Evolutionary conservation across 129 eudicot genomes (phyloP), one percentile per base, ranked within the genome.

Genomic region (Escallonia rubra): DNA sequence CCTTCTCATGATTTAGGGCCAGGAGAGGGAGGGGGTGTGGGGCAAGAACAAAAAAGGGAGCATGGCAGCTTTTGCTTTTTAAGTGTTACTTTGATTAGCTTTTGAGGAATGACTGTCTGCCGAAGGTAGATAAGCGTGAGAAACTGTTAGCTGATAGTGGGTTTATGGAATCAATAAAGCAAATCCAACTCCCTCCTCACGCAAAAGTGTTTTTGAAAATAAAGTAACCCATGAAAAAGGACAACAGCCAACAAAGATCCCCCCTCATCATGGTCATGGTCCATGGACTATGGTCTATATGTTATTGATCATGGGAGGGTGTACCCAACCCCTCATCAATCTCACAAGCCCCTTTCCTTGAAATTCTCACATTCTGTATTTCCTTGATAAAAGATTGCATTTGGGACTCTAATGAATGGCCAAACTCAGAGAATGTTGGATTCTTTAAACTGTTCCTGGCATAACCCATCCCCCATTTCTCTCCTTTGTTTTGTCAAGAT

Each of bases 371-470:
- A 85, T 83, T 80, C 87, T 73, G 8, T 72, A 63, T 78, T 48
- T 73, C 49, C 43, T 49, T 71, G 64, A 74, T 68, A 69, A 64
- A 74, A 42, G 59, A 52, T 71, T n/a, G 55, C 43, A 39, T 81
- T 81, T 84, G 88, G 81, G 81, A 79, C 77, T 79, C 75, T 72
- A 72, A 67, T 76, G 83, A 66, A 82, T 84, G 88, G 86, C 91
- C 82, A 77, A 84, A 61, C 85, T 70, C 80, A 82, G 85, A 83
- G 97, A 90, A 90, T 90, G 91, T 84, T 78, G 76, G 97, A 82
- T 86, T 90, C 91, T 86, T 76, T 66, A 58, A 0, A 5, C 69
- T 79, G 74, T 76, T 76, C 70, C 59, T 40, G 40, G 57, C 10
- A 6, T 1, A 71, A 64, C 50, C 57, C 76, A 65, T 13, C 14